Conservation (phyloP, 208 protist species). For the Crithidia brevicula region DNA sequence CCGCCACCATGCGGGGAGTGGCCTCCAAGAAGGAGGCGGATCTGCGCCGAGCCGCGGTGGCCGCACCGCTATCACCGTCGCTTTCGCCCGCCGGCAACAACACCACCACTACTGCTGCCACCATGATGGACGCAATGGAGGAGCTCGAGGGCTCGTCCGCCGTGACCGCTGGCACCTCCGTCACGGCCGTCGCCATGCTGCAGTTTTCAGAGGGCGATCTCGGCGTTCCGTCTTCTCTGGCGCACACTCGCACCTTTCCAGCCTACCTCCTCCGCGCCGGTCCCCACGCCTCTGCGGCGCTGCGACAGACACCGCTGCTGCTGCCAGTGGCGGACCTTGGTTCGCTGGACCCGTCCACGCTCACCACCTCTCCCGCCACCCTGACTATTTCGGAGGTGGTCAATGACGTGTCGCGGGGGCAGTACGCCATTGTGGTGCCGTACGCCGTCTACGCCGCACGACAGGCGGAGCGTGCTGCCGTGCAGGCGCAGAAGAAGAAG, state of each 20-base stretch:
- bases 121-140: neutral
- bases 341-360: conserved; percentile 23
- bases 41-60: conserved; percentile 45
- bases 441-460: conserved; percentile 42
- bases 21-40: conserved; percentile 75
- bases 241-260: conserved; percentile 26
- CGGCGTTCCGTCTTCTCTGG: conserved; percentile 29
- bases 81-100: neutral
- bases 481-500: conserved; percentile 21
- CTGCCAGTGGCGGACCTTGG: conserved; percentile 27
- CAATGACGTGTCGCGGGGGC: conserved; percentile 39
- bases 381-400: conserved; percentile 60
- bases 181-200: conserved; percentile 37
- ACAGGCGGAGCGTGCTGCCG: conserved; percentile 33
- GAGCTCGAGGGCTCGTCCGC: conserved; percentile 1
- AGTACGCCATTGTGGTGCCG: conserved; percentile 53
- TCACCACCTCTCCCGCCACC: conserved; percentile 41
- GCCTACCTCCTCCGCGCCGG: conserved; percentile 59
- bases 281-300: conserved; percentile 11
- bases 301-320: conserved; percentile 29
- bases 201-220: conserved; percentile 44
- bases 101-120: neutral
- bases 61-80: neutral
- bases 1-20: conserved; percentile 58
- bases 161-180: conserved; percentile 21